Evolutionary conservation across 768 basidiomycete genomes (phyloP).

Genomic region (Tulasnella sp.): DNA sequence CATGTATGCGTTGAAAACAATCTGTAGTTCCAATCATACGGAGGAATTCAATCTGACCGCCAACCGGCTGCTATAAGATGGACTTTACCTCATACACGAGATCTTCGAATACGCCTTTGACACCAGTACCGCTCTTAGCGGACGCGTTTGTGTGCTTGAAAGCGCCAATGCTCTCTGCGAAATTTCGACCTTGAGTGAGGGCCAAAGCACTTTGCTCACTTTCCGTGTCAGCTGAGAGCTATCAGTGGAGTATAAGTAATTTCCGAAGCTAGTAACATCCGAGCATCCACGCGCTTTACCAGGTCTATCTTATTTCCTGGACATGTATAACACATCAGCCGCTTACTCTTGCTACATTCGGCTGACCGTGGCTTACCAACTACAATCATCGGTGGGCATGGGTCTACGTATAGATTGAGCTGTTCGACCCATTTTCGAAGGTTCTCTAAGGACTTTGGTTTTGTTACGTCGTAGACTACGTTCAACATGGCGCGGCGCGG

Average conservation of each 20-base stretch:
- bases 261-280: not conserved
- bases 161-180: not conserved
- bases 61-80: too few relatives aligned
- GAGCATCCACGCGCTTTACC: not conserved
- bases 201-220: not conserved
- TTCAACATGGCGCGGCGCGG: not conserved
- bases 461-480: not conserved
- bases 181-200: not conserved
- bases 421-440: not conserved
- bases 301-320: not conserved
- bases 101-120: conserved; percentile 1
- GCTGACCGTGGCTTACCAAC: not conserved
- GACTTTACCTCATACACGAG: not conserved
- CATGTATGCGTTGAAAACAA: not conserved
- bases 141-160: not conserved
- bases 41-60: too few relatives aligned
- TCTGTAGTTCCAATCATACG: not conserved
- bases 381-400: not conserved
- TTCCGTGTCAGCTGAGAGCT: not conserved
- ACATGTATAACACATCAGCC: not conserved
- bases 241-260: not conserved
- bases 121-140: not conserved
- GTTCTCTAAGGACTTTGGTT: not conserved
- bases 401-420: not conserved
- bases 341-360: not conserved